Conservation (phyloP, 2,329 filamentous ascomycete genomes). For the Fusarium annulatum region DNA sequence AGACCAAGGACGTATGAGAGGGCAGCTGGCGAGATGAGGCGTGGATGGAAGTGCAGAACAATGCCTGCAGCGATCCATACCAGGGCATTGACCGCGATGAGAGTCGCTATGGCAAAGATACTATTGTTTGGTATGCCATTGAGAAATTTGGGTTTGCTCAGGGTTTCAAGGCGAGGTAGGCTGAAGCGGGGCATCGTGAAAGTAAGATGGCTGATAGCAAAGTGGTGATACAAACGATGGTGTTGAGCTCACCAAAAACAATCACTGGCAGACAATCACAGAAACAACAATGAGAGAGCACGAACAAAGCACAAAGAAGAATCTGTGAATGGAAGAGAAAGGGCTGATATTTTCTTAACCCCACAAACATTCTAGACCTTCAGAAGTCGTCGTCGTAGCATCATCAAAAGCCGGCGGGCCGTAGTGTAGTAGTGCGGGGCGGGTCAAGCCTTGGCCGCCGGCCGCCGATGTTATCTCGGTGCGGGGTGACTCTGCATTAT, state of each 20-base stretch:
- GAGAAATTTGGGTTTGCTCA: slow-evolving; percentile 48
- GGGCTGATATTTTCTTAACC: background rate
- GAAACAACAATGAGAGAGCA: background rate
- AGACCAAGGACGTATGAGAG: slow-evolving; percentile 90
- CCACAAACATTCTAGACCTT: slow-evolving; percentile 6
- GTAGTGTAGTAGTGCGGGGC: background rate
- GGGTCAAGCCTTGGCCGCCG: slow-evolving; percentile 1
- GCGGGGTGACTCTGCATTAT: slow-evolving; percentile 8
- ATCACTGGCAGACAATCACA: background rate
- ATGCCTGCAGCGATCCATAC: slow-evolving; percentile 67
- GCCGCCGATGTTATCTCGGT: slow-evolving; percentile 6
- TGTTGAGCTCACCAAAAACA: background rate
- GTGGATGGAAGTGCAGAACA: slow-evolving; percentile 64
- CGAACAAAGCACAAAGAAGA: background rate
- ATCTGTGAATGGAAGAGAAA: background rate
- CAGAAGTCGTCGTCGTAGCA: background rate
- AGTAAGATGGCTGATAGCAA: background rate
- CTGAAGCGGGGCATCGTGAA: slow-evolving; percentile 38
- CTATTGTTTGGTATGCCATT: slow-evolving; percentile 48
- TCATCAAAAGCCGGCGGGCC: slow-evolving; percentile 17
- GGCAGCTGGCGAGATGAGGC: slow-evolving; percentile 81
- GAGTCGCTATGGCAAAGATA: slow-evolving; percentile 61
- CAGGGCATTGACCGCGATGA: slow-evolving; percentile 63
- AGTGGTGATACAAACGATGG: background rate
- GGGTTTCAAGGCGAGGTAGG: slow-evolving; percentile 7